Base-by-base conservation (phyloP, 768 basidiomycete species). In the Rubroboletus satanas region DNA sequence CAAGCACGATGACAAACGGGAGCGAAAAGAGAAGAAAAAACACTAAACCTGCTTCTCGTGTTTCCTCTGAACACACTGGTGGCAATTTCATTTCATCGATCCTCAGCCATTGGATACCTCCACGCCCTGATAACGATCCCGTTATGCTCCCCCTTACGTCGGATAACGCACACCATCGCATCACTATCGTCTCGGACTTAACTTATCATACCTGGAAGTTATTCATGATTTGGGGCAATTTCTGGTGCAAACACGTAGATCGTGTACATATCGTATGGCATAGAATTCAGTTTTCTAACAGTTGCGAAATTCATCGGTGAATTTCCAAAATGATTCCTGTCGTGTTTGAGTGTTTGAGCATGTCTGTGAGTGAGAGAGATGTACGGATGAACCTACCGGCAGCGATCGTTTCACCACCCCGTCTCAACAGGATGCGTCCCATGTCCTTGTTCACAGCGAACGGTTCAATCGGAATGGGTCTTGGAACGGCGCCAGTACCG, bases 361-460 rank as follows among this genome's bases (percentile, higher is more conserved):
- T 43, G 14, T 36, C 26, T 47, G 26, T 4, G 18, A 44, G 23
- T 2, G 18, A 12, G 15, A 18, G 9, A 23, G 14, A 26, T n/a
- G 5, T 23, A 21, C 2, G 4, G 11, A 51, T 35, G 18, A 51
- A 51, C 77, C 49, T 61, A 87, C 94, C 95, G 43, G 95, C 95
- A 37, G 86, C 93, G 56, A 99, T 89, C 0, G 97, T 98, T 74
- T 98, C 95, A 0, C 97, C 97, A 31, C 84, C 85, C 51, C 96
- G 76, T 42, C 97, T 77, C 54, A 99, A 76, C 58, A 99, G 67
- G 48, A 99, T 81, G 45, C 97, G 75, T 0, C 97, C 97, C 97
- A 98, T 97, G 52, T 95, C 91, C 71, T 98, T 99, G 73, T 95
- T 98, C 7, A 74, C 73, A 1, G 83, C 71, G 61, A 97, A 96